Evolutionary conservation across 1,284 basidiomycete genomes (phyloP), one percentile per base, ranked within the genome.

Genomic region (Austroboletus novae-zelandiae): DNA sequence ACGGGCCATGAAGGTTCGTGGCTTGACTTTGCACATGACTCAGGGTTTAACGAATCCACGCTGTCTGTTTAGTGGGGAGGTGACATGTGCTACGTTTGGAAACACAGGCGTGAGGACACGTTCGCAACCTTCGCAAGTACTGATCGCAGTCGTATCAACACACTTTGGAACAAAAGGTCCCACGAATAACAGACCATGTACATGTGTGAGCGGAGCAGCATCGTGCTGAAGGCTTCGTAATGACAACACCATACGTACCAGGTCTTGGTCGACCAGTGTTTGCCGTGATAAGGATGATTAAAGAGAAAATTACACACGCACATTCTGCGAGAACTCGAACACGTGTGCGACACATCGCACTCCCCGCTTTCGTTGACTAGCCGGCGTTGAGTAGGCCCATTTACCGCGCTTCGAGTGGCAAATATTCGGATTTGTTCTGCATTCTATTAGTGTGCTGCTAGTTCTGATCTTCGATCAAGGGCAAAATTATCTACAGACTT

Each of bases 81-180:
- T 39, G 27, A 13, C 48, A 40, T 53, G 40, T 53, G 48, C 40
- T 32, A 23, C 20, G 34, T 27, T 32, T 23, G 41, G 23, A 42
- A 34, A 13, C 29, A 23, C 27, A n/a, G 35, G 9, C 23, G 15
- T 34, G 18, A 15, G 29, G 29, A 31, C 39, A 40, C 23, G 14
- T 17, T 47, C 2, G n/a, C 9, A 34, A 32, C n/a, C 29, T 29
- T 23, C 20, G 20, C n/a, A n/a, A n/a, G n/a, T 23, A 23, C 20
- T 23, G 20, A 23, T 41, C 29, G 31, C 45, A 43, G 30, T 23
- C 6, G 29, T 29, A 13, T 17, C n/a, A 35, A 15, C 43, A 53
- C 43, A 48, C 54, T 43, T 43, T 36, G 50, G 34, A 43, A 52
- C 41, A 23, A 25, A 40, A 9, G 15, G 35, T 47, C 52, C 17